A percentile compares a stretch with the other conserved stretches of the same genome.
Evolutionary conservation across 108 stramenopile species (phyloP).

Genomic region (Bacterosira constricta): DNA sequence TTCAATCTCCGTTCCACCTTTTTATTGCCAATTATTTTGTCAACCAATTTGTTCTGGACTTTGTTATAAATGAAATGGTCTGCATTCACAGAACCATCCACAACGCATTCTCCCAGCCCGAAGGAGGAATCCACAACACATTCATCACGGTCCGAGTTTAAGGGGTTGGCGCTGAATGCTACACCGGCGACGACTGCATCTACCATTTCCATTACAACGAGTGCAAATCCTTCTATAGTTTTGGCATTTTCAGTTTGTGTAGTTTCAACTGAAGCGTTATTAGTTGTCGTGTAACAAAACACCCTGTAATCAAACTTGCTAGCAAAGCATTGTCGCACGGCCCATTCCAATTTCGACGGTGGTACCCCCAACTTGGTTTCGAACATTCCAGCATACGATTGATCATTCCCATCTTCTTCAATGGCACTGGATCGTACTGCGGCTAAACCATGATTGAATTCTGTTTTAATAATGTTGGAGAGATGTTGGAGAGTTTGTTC

Average conservation of each 20-base stretch:
- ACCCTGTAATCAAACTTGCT: conserved; percentile 25
- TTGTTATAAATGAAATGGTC: conserved; percentile 34
- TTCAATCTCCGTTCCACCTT: conserved; percentile 14
- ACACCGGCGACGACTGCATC: conserved; percentile 23
- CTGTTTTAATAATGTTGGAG: conserved; percentile 1
- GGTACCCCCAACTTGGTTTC: conserved; percentile 31
- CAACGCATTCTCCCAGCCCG: conserved; percentile 36
- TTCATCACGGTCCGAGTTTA: conserved; percentile 35
- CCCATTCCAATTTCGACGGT: conserved; percentile 1
- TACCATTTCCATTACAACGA: conserved; percentile 43
- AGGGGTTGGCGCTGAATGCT: conserved; percentile 35
- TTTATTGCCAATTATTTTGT: conserved; percentile 15
- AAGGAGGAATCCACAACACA: conserved; percentile 26
- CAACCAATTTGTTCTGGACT: conserved; percentile 13
- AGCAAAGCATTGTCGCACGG: conserved; percentile 22
- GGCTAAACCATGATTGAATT: conserved; percentile 10
- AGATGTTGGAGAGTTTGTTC: not conserved
- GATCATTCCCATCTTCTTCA: conserved; percentile 27
- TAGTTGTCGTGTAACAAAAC: not conserved
- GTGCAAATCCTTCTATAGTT: conserved; percentile 17
- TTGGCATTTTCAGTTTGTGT: no score
- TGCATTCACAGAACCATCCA: conserved; percentile 27
- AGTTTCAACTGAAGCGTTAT: not conserved
- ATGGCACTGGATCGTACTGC: conserved; percentile 33
- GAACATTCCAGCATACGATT: conserved; percentile 25